These are phyloP conservation scores for Paramecium sexaurelia DNA, from an alignment of 73 alveolate genomes.

Conservation along the genomic window DNA sequence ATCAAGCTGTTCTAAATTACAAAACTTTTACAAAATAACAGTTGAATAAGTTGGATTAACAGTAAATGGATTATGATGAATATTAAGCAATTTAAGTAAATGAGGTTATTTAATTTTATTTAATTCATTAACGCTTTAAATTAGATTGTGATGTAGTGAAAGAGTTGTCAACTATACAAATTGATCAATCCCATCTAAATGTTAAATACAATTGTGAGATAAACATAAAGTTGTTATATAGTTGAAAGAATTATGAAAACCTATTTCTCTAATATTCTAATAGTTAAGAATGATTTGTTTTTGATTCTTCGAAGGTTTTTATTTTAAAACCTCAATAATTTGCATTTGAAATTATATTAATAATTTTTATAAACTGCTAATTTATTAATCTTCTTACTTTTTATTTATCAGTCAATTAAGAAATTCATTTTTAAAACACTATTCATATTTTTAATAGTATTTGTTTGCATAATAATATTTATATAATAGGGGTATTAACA, in stretches of 20 bases:
- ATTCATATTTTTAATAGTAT: background rate
- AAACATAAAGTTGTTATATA: background rate
- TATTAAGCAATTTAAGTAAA: background rate
- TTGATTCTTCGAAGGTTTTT: background rate
- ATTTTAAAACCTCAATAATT: background rate
- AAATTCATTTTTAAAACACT: background rate
- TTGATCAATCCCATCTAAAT: background rate
- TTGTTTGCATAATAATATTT: too few relatives aligned
- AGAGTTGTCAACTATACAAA: background rate
- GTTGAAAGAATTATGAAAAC: background rate
- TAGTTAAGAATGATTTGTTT: slow-evolving; percentile 5
- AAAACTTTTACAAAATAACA: background rate
- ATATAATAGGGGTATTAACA: too few relatives aligned
- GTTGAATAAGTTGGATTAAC: slow-evolving; percentile 13
- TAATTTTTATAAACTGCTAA: background rate
- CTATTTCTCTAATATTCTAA: background rate
- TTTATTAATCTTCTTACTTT: background rate
- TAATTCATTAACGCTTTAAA: background rate
- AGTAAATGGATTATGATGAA: slow-evolving; percentile 32
- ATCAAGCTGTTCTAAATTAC: background rate
- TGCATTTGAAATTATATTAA: background rate
- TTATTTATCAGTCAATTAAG: background rate
- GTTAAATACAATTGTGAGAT: background rate
- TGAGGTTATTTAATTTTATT: background rate
- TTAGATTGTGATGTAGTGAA: background rate